Percentiles rank a stretch among this genome's conserved stretches.
phyloP scores from a whole-genome alignment of 495 filamentous ascomycete species.

The Halenospora varia region DNA sequence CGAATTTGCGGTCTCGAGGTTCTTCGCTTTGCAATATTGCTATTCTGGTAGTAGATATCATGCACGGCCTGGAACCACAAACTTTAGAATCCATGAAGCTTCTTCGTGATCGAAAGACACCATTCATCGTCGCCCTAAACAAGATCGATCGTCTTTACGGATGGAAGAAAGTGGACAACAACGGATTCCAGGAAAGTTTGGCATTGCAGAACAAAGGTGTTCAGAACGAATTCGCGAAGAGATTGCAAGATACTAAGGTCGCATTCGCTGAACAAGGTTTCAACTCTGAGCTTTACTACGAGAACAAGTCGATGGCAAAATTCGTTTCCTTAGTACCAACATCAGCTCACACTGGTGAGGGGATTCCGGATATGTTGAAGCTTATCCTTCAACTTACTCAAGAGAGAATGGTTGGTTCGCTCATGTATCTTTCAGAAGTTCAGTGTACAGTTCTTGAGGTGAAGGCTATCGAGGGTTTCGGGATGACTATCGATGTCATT shows the following conservation, averaged over 20 bases:
- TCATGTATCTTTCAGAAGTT: conserved; percentile 98
- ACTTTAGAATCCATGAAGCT: conserved; percentile 96
- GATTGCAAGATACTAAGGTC: conserved; percentile 86
- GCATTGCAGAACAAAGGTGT: conserved; percentile 88
- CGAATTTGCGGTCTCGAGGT: conserved; percentile 91
- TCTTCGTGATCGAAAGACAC: conserved; percentile 88
- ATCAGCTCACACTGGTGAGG: conserved; percentile 95
- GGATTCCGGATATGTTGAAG: conserved; percentile 99
- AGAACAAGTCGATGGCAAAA: conserved; percentile 95
- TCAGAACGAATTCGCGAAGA: conserved; percentile 90
- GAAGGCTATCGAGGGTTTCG: conserved; percentile 97
- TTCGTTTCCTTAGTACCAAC: conserved; percentile 95
- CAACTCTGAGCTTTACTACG: conserved; percentile 93
- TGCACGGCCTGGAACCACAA: conserved; percentile 98
- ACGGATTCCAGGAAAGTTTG: conserved; percentile 93
- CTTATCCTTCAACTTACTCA: conserved; percentile 87
- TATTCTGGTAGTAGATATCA: conserved; percentile 98
- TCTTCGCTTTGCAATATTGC: conserved; percentile 99
- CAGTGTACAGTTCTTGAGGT: conserved; percentile 98
- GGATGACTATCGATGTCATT: conserved; percentile 98
- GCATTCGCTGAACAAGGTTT: conserved; percentile 95
- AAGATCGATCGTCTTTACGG: conserved; percentile 99
- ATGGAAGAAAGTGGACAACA: conserved; percentile 98
- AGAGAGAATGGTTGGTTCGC: conserved; percentile 93
- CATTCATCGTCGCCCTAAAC: conserved; percentile 98